Evolutionary conservation across 176 grass and related monocot genomes (phyloP).

Genomic region (Triticum monococcum): DNA sequence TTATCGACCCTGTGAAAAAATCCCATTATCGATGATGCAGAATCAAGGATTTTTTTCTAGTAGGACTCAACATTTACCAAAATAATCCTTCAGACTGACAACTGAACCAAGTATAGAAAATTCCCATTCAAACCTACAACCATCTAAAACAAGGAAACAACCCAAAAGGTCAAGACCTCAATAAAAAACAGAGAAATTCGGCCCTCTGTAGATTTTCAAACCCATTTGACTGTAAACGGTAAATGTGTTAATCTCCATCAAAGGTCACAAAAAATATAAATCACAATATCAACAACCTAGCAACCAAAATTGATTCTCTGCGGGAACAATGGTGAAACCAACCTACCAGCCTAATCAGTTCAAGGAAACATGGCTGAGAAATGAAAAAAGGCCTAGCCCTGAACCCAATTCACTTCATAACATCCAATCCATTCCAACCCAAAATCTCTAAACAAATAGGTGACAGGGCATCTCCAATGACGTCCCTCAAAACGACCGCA

Average conservation of each 20-base stretch:
- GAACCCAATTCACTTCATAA: not conserved
- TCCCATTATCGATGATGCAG: not conserved
- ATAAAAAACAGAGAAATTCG: not conserved
- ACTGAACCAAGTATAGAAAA: not conserved
- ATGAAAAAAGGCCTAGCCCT: not conserved
- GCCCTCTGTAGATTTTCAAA: not conserved
- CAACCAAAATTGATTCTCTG: not conserved
- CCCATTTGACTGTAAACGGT: not conserved
- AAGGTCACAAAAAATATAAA: not conserved
- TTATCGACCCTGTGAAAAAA: not conserved
- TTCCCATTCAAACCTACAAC: not conserved
- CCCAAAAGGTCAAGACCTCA: not conserved
- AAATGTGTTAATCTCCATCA: not conserved
- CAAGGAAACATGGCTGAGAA: too few species aligned
- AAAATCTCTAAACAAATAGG: not conserved
- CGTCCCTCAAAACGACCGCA: too few species aligned
- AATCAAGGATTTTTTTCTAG: not conserved
- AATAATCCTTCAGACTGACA: not conserved
- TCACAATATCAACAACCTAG: not conserved
- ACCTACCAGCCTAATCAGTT: not conserved
- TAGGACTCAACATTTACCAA: not conserved
- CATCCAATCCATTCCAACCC: not conserved
- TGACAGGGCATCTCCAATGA: not conserved
- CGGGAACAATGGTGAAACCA: not conserved
- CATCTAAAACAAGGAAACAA: slow-evolving; percentile 7